Evolutionary conservation across 352 stramenopile species (phyloP).

Genomic region (Blastocystis sp.): DNA sequence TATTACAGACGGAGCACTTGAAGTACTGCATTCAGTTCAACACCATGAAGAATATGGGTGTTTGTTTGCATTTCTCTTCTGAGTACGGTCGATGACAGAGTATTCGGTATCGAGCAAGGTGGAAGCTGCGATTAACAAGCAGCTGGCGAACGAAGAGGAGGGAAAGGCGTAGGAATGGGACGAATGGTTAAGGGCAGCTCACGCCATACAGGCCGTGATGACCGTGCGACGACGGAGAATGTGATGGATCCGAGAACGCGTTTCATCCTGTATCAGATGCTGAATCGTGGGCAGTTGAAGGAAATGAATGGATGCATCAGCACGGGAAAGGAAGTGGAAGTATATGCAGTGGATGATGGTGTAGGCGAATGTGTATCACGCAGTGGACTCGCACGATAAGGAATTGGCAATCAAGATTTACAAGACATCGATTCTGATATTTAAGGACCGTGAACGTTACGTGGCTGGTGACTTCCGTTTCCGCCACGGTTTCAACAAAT

Average conservation of each 20-base stretch:
- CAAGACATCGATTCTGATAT: conserved; percentile 93
- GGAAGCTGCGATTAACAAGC: conserved; percentile 28
- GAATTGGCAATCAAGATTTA: conserved; percentile 82
- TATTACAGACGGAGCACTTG: conserved; percentile 1
- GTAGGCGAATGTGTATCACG: conserved; percentile 94
- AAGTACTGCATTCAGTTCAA: not conserved
- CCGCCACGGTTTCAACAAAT: conserved; percentile 62
- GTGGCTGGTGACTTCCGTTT: conserved; percentile 87
- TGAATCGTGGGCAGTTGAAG: conserved; percentile 84
- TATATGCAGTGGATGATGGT: not conserved
- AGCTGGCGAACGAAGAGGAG: conserved; percentile 23
- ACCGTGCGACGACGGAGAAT: conserved; percentile 91
- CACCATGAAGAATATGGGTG: not conserved
- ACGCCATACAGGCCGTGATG: conserved; percentile 83
- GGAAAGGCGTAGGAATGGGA: not conserved
- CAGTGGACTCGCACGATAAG: conserved; percentile 63
- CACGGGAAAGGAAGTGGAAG: conserved; percentile 84
- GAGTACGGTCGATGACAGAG: not conserved
- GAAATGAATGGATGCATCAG: conserved; percentile 95
- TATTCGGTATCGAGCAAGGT: conserved; percentile 17
- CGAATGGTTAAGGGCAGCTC: conserved; percentile 33
- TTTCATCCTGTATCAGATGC: conserved; percentile 95
- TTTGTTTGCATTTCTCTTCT: not conserved
- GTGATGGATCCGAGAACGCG: conserved; percentile 91
- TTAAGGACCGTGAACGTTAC: conserved; percentile 98